A percentile compares a stretch with the other conserved stretches of the same genome.
Evolutionary conservation across 352 stramenopile species (phyloP).

Genomic region (Peronospora destructor): DNA sequence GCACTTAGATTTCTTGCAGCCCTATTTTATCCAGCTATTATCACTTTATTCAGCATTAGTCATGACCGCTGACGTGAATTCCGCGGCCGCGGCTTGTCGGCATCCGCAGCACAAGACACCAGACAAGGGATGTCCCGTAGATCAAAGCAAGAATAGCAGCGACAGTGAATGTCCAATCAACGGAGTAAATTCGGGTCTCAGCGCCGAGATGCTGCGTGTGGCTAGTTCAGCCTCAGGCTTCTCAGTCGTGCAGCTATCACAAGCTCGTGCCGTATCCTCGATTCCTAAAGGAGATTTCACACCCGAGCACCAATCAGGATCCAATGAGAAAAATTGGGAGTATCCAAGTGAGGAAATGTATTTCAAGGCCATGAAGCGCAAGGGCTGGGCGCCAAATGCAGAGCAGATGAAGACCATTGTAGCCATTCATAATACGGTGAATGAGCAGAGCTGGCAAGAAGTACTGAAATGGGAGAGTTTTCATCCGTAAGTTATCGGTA

Average conservation of each 20-base stretch:
- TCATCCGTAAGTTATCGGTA: slow-evolving; percentile 31
- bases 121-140: slow-evolving; percentile 13
- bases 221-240: slow-evolving; percentile 38
- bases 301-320: slow-evolving; percentile 47
- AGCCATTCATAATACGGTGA: slow-evolving; percentile 97
- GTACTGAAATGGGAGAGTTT: slow-evolving; percentile 89
- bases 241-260: slow-evolving; percentile 41
- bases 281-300: slow-evolving; percentile 93
- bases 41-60: background rate
- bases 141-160: slow-evolving; percentile 7
- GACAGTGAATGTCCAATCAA: slow-evolving; percentile 10
- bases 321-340: slow-evolving; percentile 80
- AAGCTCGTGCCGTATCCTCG: slow-evolving; percentile 82
- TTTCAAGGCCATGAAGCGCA: slow-evolving; percentile 96
- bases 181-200: slow-evolving; percentile 34
- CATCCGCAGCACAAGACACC: slow-evolving; percentile 20
- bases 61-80: slow-evolving; percentile 73
- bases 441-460: slow-evolving; percentile 93
- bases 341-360: slow-evolving; percentile 98
- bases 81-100: slow-evolving; percentile 46
- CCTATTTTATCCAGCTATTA: background rate
- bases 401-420: slow-evolving; percentile 94
- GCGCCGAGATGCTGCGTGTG: slow-evolving; percentile 50
- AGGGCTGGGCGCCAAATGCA: slow-evolving; percentile 88
- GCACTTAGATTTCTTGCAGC: slow-evolving; percentile 4